A percentile compares a stretch with the other conserved stretches of the same genome.
phyloP scores from a whole-genome alignment of 2,329 filamentous ascomycete genomes.

The Pyricularia sp. region DNA sequence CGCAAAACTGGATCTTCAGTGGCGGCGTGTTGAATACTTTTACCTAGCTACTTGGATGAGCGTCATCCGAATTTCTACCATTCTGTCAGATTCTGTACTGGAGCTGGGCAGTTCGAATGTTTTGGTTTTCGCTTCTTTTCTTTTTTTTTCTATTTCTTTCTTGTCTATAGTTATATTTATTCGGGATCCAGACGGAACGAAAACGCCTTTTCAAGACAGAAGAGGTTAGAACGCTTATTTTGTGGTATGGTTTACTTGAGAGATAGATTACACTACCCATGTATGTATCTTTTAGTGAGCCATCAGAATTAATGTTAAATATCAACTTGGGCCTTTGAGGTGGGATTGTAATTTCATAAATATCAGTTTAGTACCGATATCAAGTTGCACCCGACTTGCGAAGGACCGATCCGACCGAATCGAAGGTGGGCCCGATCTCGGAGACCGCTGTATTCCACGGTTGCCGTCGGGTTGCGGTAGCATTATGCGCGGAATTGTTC shows the following conservation, averaged over 20 bases:
- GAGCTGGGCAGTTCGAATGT: not conserved
- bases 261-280: no score
- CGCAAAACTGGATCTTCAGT: not conserved
- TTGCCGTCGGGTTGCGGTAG: not conserved
- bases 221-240: not conserved
- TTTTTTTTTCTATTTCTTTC: not conserved
- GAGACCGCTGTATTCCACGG: not conserved
- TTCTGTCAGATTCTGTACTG: not conserved
- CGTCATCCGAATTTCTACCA: not conserved
- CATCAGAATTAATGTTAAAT: not conserved
- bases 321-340: not conserved
- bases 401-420: not conserved
- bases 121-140: not conserved
- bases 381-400: not conserved
- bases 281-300: not conserved
- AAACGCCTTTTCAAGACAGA: not conserved
- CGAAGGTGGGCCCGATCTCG: not conserved
- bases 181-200: not conserved
- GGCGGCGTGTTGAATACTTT: not conserved
- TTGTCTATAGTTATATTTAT: not conserved
- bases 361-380: not conserved
- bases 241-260: not conserved
- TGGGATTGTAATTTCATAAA: not conserved
- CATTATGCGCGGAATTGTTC: not conserved
- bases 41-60: not conserved